These are phyloP conservation scores for Ephemerocybe angulata DNA, from an alignment of 768 basidiomycete genomes.

Conservation along the genomic window DNA sequence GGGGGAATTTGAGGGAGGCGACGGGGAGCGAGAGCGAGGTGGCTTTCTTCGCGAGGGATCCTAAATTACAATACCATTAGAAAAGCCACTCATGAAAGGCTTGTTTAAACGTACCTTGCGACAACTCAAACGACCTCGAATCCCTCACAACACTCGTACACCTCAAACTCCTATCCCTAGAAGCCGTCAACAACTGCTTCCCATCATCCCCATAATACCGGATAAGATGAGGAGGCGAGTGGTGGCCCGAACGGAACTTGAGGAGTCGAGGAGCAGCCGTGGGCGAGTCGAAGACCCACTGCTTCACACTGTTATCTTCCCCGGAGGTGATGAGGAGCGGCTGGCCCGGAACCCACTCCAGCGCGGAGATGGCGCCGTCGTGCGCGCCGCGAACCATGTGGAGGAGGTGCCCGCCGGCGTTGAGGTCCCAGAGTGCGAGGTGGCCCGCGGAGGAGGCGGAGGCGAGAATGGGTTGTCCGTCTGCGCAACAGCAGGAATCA, in stretches of 20 bases:
- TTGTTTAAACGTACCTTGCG: constrained; percentile 60
- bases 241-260: constrained; percentile 91
- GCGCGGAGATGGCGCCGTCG: constrained; percentile 73
- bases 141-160: constrained; percentile 93
- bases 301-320: constrained; percentile 96
- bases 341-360: constrained; percentile 94
- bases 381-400: constrained; percentile 89
- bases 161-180: constrained; percentile 82
- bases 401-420: constrained; percentile 73
- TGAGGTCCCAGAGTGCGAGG: constrained; percentile 91
- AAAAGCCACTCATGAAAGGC: not conserved
- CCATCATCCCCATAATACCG: constrained; percentile 97
- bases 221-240: constrained; percentile 85
- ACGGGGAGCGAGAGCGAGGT: constrained; percentile 72
- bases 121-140: constrained; percentile 90
- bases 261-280: constrained; percentile 80
- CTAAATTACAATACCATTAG: constrained; percentile 32
- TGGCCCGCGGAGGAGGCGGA: constrained; percentile 85
- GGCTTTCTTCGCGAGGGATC: constrained; percentile 81
- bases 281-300: constrained; percentile 97
- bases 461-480: constrained; percentile 85
- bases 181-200: constrained; percentile 87
- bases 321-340: constrained; percentile 87
- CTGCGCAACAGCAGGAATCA: constrained; percentile 38
- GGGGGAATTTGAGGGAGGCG: constrained; percentile 78